Percentiles rank a stretch among this genome's conserved stretches.
phyloP scores from a whole-genome alignment of 2,329 filamentous ascomycete species.

The Alternaria sp. region DNA sequence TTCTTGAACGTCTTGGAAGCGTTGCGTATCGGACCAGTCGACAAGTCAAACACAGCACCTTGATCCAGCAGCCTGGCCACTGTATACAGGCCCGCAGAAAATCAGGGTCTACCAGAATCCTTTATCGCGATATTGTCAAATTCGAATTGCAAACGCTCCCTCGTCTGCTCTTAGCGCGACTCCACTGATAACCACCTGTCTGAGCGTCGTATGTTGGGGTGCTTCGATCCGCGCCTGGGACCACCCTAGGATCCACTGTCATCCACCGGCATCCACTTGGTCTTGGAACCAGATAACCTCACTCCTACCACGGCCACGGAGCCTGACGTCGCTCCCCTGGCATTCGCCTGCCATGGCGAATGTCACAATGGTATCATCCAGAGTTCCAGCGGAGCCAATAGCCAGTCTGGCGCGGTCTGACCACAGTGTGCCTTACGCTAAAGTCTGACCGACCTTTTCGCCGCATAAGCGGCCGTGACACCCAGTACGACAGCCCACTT shows the following conservation, averaged over 20 bases:
- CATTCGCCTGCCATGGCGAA: background rate
- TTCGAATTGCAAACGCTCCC: conserved; percentile 8
- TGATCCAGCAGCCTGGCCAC: conserved; percentile 7
- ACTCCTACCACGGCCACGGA: background rate
- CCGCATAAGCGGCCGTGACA: conserved; percentile 4
- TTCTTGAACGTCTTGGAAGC: conserved; percentile 7
- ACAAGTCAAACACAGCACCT: background rate
- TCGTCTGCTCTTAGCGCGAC: conserved; percentile 10
- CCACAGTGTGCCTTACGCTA: conserved; percentile 7
- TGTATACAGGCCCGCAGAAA: background rate
- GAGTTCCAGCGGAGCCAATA: background rate
- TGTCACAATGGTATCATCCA: background rate
- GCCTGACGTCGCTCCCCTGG: background rate
- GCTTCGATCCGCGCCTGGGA: conserved; percentile 14
- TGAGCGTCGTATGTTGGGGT: conserved; percentile 14
- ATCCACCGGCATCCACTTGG: conserved; percentile 5
- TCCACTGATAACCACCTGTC: conserved; percentile 25
- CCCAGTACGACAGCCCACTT: conserved; percentile 1
- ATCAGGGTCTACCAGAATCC: background rate
- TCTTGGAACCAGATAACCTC: conserved; percentile 1
- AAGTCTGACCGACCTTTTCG: conserved; percentile 1
- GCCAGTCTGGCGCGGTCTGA: background rate
- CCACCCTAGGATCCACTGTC: conserved; percentile 5
- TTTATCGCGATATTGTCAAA: conserved; percentile 14
- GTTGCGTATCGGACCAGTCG: conserved; percentile 2